Evolutionary conservation across 2,329 filamentous ascomycete genomes (phyloP).

Genomic region (Ophiostoma tasmaniense): DNA sequence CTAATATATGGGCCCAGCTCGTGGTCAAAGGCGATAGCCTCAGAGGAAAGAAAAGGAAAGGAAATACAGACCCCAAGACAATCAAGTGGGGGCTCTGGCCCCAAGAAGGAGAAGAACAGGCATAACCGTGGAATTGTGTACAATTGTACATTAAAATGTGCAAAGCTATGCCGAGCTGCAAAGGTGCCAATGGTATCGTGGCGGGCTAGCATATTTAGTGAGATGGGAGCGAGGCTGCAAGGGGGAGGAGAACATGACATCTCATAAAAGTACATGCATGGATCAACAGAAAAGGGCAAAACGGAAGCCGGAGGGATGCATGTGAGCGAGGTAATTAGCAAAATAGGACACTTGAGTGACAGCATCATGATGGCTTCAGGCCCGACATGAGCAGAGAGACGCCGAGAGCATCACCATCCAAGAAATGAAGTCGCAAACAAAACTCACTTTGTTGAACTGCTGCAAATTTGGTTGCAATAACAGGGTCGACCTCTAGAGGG

Average conservation of each 20-base stretch:
- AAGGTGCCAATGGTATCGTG: background rate
- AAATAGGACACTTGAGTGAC: background rate
- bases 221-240: slow-evolving; percentile 4
- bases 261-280: slow-evolving; percentile 1
- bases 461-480: background rate
- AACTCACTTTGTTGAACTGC: background rate
- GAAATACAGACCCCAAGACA: background rate
- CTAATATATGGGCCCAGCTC: slow-evolving; percentile 2
- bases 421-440: background rate
- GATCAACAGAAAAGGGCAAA: background rate
- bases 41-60: background rate
- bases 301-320: background rate
- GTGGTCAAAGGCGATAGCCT: background rate
- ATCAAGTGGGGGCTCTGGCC: background rate
- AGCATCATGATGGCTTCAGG: background rate
- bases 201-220: background rate
- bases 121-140: background rate
- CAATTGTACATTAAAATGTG: background rate
- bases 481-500: background rate
- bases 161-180: background rate
- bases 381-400: background rate
- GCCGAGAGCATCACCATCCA: background rate
- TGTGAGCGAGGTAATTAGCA: background rate
- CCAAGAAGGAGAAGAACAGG: background rate
- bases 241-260: background rate